phyloP scores from a whole-genome alignment of 2,329 filamentous ascomycete genomes.

The Cladosporium sp. region DNA sequence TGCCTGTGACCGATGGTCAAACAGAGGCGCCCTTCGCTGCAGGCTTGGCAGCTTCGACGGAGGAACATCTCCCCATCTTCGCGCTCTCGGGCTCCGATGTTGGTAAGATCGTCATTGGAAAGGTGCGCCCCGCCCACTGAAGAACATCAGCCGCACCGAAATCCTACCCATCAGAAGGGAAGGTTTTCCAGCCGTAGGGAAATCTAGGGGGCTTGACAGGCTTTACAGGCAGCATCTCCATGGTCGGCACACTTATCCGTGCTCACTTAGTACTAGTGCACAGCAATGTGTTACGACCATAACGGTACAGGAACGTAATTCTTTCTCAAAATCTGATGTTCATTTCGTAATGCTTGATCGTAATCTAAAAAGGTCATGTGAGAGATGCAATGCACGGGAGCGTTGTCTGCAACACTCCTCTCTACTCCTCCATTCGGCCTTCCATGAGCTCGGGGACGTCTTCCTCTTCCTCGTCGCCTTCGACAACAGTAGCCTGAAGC shows the following conservation, averaged over 20 bases:
- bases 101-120: neutral
- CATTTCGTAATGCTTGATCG: conserved; percentile 20
- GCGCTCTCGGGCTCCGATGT: neutral
- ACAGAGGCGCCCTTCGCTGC: neutral
- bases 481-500: conserved; percentile 15
- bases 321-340: conserved; percentile 6
- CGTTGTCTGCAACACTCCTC: neutral
- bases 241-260: neutral
- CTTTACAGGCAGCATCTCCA: neutral
- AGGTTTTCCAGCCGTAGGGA: neutral
- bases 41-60: neutral
- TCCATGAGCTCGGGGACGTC: conserved; percentile 15
- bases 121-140: neutral
- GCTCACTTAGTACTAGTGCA: neutral
- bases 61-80: neutral
- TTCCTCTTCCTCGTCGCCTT: conserved; percentile 20
- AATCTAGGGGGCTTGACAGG: neutral
- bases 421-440: conserved; percentile 18
- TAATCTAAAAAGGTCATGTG: conserved; percentile 20
- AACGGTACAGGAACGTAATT: neutral
- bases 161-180: neutral
- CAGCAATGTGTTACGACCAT: neutral
- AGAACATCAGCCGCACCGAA: neutral
- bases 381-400: conserved; percentile 5
- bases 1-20: neutral